Evolutionary conservation across 179 eudicot genomes (phyloP), one percentile per base, ranked within the genome.

Genomic region (Spergularia azorica): DNA sequence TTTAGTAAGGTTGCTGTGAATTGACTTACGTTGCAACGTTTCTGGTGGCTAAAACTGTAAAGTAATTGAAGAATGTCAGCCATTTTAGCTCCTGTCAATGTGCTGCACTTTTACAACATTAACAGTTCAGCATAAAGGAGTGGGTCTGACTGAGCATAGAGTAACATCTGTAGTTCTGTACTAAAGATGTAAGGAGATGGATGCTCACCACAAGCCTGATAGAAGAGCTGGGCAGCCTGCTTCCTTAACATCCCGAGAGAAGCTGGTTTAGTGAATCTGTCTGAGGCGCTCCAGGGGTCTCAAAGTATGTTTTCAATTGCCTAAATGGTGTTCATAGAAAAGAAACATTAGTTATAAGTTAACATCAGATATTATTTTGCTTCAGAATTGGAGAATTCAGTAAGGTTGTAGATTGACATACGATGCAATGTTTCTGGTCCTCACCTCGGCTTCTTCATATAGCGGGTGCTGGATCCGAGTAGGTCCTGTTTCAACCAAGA

Each of bases 301-400:
- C 97, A 71, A 95, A 95, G 79, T 95, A 91, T 72, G 87, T 63
- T 88, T 93, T 95, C 85, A 95, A 84, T 76, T 93, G 90, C 92
- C 99, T 95, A 50, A 4, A 73, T 21, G 64, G 70, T 55, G 9
- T 54, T 69, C 67, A 67, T 64, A 74, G 48, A 74, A 61, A 7
- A 56, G 21, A 9, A 51, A n/a, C n/a, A 48, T 58, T 14, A 67
- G 9, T 14, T 36, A 15, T 12, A 12, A 20, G 2, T 2, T 41
- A 5, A 41, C n/a, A n/a, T n/a, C n/a, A 41, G 43, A n/a, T n/a
- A n/a, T n/a, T 2, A 41, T 48, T 55, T 21, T 13, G 36, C 13
- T 18, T 43, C 12, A 9, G 59, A 59, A 76, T 18, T 41, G 41
- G 50, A 63, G 21, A 75, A 67, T 52, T 26, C 9, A 15, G 43